Conservation (phyloP, 441 rosid species). For the Eutrema salsugineum region DNA sequence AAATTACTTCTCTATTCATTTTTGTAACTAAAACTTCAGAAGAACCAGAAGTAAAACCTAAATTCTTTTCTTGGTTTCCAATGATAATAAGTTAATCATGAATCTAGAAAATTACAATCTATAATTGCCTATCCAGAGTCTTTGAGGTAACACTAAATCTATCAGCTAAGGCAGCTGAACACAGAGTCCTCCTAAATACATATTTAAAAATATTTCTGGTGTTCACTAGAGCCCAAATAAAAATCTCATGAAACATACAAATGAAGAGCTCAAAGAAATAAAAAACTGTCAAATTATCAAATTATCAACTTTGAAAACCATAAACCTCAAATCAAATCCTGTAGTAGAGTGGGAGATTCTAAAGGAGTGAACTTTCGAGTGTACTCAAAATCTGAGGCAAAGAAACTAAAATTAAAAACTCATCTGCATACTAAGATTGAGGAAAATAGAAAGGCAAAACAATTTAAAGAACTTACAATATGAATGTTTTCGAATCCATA, state of each 20-base stretch:
- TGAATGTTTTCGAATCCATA: slow-evolving; percentile 87
- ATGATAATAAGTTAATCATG: too few relatives aligned
- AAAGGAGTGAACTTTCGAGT: not conserved
- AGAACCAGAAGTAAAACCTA: too few relatives aligned
- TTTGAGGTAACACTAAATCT: too few relatives aligned
- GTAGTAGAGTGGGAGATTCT: not conserved
- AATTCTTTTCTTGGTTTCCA: too few relatives aligned
- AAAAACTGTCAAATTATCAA: not conserved
- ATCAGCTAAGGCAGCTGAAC: too few relatives aligned
- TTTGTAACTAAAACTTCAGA: too few relatives aligned
- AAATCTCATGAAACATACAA: not conserved
- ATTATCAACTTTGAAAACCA: not conserved
- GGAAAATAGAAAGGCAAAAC: not conserved
- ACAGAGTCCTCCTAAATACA: too few relatives aligned
- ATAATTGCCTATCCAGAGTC: too few relatives aligned
- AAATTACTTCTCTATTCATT: too few relatives aligned
- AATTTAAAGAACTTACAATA: slow-evolving; percentile 52
- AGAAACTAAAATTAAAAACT: not conserved
- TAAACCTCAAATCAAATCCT: not conserved
- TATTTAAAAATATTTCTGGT: too few relatives aligned
- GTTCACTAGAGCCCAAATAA: not conserved
- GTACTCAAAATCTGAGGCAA: not conserved
- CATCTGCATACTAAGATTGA: not conserved
- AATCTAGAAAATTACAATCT: too few relatives aligned
- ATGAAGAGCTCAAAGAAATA: slow-evolving; percentile 1